Base-by-base conservation (phyloP, 2,329 filamentous ascomycete genomes). In the Aspergillus alliaceus region DNA sequence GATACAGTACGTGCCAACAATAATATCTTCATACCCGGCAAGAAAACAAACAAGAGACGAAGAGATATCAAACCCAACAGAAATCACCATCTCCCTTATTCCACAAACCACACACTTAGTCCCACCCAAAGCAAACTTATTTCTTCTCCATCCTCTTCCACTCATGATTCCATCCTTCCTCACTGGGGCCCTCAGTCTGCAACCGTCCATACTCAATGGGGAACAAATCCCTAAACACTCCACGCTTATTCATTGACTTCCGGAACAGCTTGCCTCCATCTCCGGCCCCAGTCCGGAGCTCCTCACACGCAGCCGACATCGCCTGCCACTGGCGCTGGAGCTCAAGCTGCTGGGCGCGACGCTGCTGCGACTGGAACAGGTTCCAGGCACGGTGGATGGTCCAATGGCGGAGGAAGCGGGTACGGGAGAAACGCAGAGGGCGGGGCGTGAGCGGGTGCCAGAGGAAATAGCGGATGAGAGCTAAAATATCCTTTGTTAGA, bases 351-450 rank as follows among this genome's bases (percentile, higher is more conserved):
- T 86, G 82, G 34, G 80, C 77, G 62, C 84, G 80, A 49, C 87
- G 86, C 67, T 87, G 83, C 72, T 90, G 84, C 65, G 87, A 84
- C 67, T 88, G 86, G 77, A 89, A 89, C 29, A 98, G 82, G 68
- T 90, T 83, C 91, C 93, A 98, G 22, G 93, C 93, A 67, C 95
- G 92, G 81, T 98, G 93, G 76, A 99, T 98, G 51, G 95, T 98
- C 95, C 95, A 99, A 82, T 99, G 95, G 47, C 95, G 90, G 63
- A 99, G 86, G 76, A 87, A 85, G 56, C 95, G 88, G 75, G 89
- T 90, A 66, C 93, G 91, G 39, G 86, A 91, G 84, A 98, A 93
- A 68, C 91, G 89, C 63, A 99, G 85, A 1, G 95, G 93, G 12
- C 87, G 85, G 0, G 87, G 88, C 6, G 85, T 89, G 29, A 83